Base-by-base conservation (phyloP, 345 rosid species). In the Streptanthus diversifolius region DNA sequence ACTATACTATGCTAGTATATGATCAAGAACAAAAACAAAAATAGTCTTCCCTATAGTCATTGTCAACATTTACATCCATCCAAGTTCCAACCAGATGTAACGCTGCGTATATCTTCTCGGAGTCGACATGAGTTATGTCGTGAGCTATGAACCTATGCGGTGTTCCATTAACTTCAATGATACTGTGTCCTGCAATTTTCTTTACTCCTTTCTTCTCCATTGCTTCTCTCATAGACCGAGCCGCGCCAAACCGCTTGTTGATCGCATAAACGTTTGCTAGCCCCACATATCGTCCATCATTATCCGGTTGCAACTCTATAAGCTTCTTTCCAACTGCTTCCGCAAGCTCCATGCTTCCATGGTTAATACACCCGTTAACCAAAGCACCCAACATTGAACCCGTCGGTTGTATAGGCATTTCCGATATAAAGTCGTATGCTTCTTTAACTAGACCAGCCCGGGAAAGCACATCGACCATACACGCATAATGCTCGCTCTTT, bases 201-300 rank as follows among this genome's bases (percentile, higher is more conserved):
- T 85, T 93, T 75, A 86, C 78, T 10, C 96, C 98, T 78, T 85
- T 89, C 59, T 67, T 81, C 79, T 89, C 97, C 98, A 91, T 93
- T 43, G 81, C 84, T 74, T 82, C 79, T 55, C 96, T 85, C 74
- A 40, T 86, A 72, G 54, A 77, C 72, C 83, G 83, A 8, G 92
- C 91, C 19, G 90, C 90, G 0, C 79, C 88, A 90, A 87, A 89
- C 48, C 80, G 82, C 69, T 80, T 80, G 54, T 58, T 76, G 56
- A 70, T 61, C 0, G 95, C 90, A 63, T 88, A 93, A 60, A 78
- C 86, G 8, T 91, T 88, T 1, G 97, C 83, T 30, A 92, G 68
- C 0, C 90, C 96, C 0, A 86, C 37, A 24, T 93, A 91, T 68
- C 97, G 81, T 9, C 93, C 97, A 43, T 87, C 95, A 37, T 86